phyloP scores from a whole-genome alignment of 805 yeast species.

The Zygotorulaspora florentina region DNA sequence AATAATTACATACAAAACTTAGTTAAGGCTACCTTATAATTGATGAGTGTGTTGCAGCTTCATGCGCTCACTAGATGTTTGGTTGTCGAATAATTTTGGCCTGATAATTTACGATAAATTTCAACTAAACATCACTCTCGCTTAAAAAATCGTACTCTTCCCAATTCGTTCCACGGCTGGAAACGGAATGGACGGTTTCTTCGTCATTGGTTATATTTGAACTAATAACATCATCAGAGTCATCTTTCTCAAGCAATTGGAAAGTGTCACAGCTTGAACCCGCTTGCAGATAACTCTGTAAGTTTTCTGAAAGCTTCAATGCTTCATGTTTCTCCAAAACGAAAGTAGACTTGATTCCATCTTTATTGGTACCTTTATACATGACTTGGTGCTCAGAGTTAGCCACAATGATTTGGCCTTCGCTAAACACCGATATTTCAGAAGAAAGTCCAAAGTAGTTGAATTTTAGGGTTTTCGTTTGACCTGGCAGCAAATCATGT shows the following conservation, averaged over 20 bases:
- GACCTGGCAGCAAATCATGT: slow-evolving; percentile 18
- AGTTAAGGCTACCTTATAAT: no score
- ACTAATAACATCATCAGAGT: slow-evolving; percentile 17
- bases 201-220: slow-evolving; percentile 22
- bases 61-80: no score
- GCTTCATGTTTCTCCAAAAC: not conserved
- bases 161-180: slow-evolving; percentile 14
- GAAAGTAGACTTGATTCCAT: slow-evolving; percentile 2
- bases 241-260: slow-evolving; percentile 9
- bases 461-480: slow-evolving; percentile 15
- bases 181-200: slow-evolving; percentile 7
- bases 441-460: slow-evolving; percentile 14
- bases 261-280: not conserved
- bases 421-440: slow-evolving; percentile 11
- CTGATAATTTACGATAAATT: no score
- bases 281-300: not conserved
- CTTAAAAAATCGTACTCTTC: slow-evolving; percentile 29
- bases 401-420: slow-evolving; percentile 14
- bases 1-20: not conserved
- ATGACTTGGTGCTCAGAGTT: slow-evolving; percentile 11
- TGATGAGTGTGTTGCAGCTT: no score
- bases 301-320: not conserved
- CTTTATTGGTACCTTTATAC: slow-evolving; percentile 8
- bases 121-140: slow-evolving; percentile 20
- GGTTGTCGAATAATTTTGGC: no score